phyloP scores from a whole-genome alignment of 352 stramenopile genomes.

The Phytophthora idaei region DNA sequence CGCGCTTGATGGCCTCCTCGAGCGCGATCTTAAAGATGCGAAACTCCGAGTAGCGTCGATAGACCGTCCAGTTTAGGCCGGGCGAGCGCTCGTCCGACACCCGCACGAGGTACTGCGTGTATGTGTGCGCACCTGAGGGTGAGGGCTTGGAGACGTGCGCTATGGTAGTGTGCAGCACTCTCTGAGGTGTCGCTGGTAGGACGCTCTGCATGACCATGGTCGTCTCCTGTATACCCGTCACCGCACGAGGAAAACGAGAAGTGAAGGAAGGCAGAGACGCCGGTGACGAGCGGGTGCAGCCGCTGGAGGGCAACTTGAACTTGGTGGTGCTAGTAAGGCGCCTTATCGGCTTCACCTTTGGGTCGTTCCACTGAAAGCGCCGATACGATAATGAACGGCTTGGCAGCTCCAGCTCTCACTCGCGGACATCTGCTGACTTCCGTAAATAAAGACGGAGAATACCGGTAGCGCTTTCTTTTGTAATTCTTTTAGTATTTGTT shows the following conservation, averaged over 20 bases:
- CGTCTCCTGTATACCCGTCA: slow-evolving; percentile 4
- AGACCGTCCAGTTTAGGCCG: slow-evolving; percentile 80
- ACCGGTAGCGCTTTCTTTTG: slow-evolving; percentile 19
- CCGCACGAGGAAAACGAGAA: slow-evolving; percentile 23
- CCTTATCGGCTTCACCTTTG: background rate
- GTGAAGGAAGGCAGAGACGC: slow-evolving; percentile 30
- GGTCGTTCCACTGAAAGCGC: slow-evolving; percentile 12
- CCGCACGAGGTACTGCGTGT: slow-evolving; percentile 86
- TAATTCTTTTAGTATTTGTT: background rate
- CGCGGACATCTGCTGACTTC: slow-evolving; percentile 20
- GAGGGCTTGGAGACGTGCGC: slow-evolving; percentile 77
- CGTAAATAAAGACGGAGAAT: slow-evolving; percentile 27
- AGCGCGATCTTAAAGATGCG: slow-evolving; percentile 71
- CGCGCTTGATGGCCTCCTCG: slow-evolving; percentile 62
- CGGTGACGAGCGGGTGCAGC: slow-evolving; percentile 1
- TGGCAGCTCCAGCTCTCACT: background rate
- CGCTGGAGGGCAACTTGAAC: slow-evolving; percentile 32
- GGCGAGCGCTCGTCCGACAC: slow-evolving; percentile 81
- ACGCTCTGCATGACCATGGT: slow-evolving; percentile 46
- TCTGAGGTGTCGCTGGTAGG: slow-evolving; percentile 30
- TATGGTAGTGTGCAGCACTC: slow-evolving; percentile 82
- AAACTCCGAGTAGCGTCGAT: slow-evolving; percentile 88
- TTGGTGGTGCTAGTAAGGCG: slow-evolving; percentile 14
- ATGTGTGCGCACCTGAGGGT: slow-evolving; percentile 57
- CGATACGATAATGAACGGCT: slow-evolving; percentile 24